Base-by-base conservation (phyloP, 805 yeast genomes). In the Lipomyces sp. region DNA sequence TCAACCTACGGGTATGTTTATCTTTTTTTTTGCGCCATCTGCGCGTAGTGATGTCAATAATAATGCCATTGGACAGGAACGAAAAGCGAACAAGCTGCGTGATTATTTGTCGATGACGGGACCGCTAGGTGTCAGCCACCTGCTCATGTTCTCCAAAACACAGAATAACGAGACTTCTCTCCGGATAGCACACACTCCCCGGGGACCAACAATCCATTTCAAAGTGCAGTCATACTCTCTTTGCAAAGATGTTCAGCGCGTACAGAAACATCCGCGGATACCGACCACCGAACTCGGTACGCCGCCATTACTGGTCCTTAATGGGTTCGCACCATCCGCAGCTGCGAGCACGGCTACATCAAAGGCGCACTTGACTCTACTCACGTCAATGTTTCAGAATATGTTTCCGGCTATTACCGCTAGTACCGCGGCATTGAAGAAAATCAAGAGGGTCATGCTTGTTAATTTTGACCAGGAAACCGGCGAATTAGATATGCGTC, bases 91-190 rank as follows among this genome's bases (percentile, higher is more conserved):
- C 78, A 90, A 87, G 75, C 82, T 95, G 71, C 91, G 90, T 77
- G 99, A 94, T 79, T 95, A 90, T 73, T 85, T 93, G n/a, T 97
- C 92, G n/a, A 93, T 95, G 97, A 90, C 97, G 50, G 98, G 98
- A 4, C 98, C 98, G 13, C 81, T 95, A 55, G 97, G 97, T 34
- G 97, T 95, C 30, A 84, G 94, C 5, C 97, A 94, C 78, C 79
- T 95, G 75, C 86, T 95, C 79, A 81, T 94, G 29, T 93, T 95
- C 81, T 88, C 92, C 69, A 97, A 92, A 76, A 85, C 90, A 50
- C 89, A 87, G 72, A 61, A 72, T 2, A 98, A 97, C 6, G 87
- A 87, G 64, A 88, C 95, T 3, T 89, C 94, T 60, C 81, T 95
- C 69, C 85, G 98, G 74, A 78, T 95, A 56, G 92, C 94, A 0